Conservation (phyloP, 1,284 basidiomycete species). For the Fomitopsis palustris region DNA sequence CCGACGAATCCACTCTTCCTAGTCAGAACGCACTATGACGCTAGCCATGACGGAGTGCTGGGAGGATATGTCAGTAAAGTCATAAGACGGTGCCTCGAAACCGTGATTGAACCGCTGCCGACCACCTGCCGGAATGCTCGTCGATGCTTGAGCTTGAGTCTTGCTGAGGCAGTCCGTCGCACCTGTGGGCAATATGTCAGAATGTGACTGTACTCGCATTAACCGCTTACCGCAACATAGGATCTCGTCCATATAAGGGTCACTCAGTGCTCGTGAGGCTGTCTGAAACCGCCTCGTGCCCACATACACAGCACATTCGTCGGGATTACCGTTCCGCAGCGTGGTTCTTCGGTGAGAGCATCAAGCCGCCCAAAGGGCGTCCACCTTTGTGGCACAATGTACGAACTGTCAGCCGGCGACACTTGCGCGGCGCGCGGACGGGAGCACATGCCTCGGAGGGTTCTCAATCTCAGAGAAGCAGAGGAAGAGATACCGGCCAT, state of each 20-base stretch:
- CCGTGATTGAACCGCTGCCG: background rate
- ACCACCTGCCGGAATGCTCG: background rate
- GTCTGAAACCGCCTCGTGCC: background rate
- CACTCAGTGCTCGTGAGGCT: background rate
- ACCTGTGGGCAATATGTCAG: background rate
- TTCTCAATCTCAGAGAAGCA: background rate
- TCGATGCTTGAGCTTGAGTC: background rate
- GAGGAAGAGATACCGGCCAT: background rate
- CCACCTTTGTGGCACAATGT: background rate
- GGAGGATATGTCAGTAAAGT: background rate
- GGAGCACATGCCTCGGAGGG: background rate
- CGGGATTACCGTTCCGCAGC: background rate
- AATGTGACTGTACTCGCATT: background rate
- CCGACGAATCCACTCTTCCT: background rate
- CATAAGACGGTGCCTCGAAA: background rate
- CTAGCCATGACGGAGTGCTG: background rate
- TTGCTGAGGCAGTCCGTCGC: background rate
- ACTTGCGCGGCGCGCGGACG: background rate
- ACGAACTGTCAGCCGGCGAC: background rate
- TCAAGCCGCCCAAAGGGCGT: background rate
- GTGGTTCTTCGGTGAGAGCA: background rate
- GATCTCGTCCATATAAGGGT: background rate
- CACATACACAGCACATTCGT: background rate
- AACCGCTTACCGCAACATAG: background rate
- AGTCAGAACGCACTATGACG: background rate